These are phyloP conservation scores for Tetrahymena malaccensis DNA, from an alignment of 73 alveolate species.

Conservation along the genomic window DNA sequence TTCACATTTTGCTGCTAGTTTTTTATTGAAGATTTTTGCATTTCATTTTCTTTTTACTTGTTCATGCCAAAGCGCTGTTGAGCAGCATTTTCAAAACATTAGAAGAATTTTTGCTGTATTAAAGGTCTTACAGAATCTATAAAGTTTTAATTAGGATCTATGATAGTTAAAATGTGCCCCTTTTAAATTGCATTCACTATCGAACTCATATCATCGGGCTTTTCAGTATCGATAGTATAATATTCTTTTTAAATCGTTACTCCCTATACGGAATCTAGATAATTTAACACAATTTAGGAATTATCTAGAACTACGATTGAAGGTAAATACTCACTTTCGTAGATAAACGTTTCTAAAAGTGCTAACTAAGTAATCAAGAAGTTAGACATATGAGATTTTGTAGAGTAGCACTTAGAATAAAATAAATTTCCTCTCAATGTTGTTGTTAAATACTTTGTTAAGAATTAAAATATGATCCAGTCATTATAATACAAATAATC, in stretches of 20 bases:
- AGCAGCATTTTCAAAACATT: background rate
- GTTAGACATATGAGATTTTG: background rate
- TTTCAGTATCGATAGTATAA: background rate
- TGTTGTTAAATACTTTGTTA: background rate
- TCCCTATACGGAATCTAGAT: background rate
- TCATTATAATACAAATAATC: background rate
- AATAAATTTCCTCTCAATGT: background rate
- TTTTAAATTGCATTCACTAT: background rate
- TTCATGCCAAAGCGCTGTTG: background rate
- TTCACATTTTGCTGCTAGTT: background rate
- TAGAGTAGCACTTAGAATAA: background rate
- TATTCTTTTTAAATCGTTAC: background rate
- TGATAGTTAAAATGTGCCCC: background rate
- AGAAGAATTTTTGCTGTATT: background rate
- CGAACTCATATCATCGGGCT: background rate
- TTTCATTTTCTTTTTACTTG: background rate
- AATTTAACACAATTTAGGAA: background rate
- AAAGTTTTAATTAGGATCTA: background rate
- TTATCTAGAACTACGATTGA: background rate
- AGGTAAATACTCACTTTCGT: background rate
- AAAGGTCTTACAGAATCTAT: background rate
- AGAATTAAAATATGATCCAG: background rate
- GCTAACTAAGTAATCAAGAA: background rate
- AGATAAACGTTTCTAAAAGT: background rate
- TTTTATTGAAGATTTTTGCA: background rate